phyloP scores from a whole-genome alignment of 306 rosid genomes.

The Abrus pulchellus region DNA sequence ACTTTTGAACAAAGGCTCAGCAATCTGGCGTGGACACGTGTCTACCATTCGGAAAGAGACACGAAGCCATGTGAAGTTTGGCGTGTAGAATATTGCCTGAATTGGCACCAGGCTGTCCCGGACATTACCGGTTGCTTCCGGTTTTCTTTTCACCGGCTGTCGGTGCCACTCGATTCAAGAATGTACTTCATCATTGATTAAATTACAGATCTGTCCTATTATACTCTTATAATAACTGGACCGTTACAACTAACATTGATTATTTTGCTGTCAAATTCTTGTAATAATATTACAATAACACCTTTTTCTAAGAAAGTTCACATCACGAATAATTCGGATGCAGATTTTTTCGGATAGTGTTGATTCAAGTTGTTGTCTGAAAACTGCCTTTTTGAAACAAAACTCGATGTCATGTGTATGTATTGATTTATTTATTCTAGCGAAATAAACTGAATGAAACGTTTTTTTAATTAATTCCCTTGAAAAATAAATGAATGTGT shows the following conservation, averaged over 20 bases:
- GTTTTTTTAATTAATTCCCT: too few relatives aligned
- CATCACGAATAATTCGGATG: not conserved
- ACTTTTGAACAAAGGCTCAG: not conserved
- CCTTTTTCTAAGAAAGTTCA: not conserved
- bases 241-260: conserved; percentile 29
- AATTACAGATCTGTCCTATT: conserved; percentile 39
- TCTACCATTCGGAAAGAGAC: not conserved
- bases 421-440: too few relatives aligned
- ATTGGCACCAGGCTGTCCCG: conserved; percentile 63
- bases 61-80: not conserved
- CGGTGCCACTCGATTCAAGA: conserved; percentile 62
- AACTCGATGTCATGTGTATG: not conserved
- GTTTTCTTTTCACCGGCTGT: conserved; percentile 51
- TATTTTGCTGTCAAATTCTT: conserved; percentile 10
- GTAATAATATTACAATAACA: not conserved
- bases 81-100: not conserved
- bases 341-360: not conserved
- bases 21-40: conserved; percentile 22
- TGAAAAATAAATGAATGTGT: not conserved
- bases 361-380: not conserved
- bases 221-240: conserved; percentile 3
- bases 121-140: conserved; percentile 53
- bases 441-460: too few relatives aligned
- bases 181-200: not conserved
- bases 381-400: not conserved